phyloP scores from a whole-genome alignment of 2,329 filamentous ascomycete species.

The Verticillium zaregamsianum region DNA sequence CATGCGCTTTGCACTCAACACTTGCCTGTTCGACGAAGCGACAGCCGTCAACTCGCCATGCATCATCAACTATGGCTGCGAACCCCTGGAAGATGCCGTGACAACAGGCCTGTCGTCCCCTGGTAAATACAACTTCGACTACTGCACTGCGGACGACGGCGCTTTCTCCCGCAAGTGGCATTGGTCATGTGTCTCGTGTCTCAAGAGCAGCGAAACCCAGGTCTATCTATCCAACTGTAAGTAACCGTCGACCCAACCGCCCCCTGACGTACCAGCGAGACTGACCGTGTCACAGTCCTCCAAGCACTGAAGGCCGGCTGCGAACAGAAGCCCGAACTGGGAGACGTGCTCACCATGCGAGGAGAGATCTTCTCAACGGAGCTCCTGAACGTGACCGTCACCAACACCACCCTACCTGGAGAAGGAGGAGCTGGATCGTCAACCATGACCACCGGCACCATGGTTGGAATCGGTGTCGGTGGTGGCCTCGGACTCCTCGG shows the following conservation, averaged over 20 bases:
- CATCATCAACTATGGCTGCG: slow-evolving; percentile 35
- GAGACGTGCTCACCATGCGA: slow-evolving; percentile 30
- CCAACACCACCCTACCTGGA: slow-evolving; percentile 17
- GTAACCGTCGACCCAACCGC: slow-evolving; percentile 12
- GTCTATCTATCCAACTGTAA: slow-evolving; percentile 46
- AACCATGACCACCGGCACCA: slow-evolving; percentile 41
- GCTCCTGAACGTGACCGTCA: slow-evolving; percentile 35
- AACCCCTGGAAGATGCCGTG: slow-evolving; percentile 32
- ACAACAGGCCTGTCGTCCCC: slow-evolving; percentile 24
- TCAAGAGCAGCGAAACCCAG: slow-evolving; percentile 34
- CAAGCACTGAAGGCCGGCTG: slow-evolving; percentile 44
- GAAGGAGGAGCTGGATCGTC: slow-evolving; percentile 20
- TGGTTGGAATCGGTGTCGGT: slow-evolving; percentile 49
- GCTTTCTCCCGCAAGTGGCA: slow-evolving; percentile 25
- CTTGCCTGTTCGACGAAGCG: slow-evolving; percentile 36
- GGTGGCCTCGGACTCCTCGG: slow-evolving; percentile 37
- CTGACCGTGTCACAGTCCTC: slow-evolving; percentile 32
- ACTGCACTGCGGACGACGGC: slow-evolving; percentile 34
- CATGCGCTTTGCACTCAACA: slow-evolving; percentile 41
- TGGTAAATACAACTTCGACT: slow-evolving; percentile 26
- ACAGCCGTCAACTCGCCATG: slow-evolving; percentile 36
- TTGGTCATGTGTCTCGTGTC: slow-evolving; percentile 36
- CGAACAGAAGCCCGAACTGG: slow-evolving; percentile 35
- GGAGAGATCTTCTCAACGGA: slow-evolving; percentile 35
- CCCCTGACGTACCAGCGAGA: not conserved